A percentile compares a stretch with the other conserved stretches of the same genome.
Evolutionary conservation across 345 rosid genomes (phyloP).

Genomic region (Euphorbia lathyris): DNA sequence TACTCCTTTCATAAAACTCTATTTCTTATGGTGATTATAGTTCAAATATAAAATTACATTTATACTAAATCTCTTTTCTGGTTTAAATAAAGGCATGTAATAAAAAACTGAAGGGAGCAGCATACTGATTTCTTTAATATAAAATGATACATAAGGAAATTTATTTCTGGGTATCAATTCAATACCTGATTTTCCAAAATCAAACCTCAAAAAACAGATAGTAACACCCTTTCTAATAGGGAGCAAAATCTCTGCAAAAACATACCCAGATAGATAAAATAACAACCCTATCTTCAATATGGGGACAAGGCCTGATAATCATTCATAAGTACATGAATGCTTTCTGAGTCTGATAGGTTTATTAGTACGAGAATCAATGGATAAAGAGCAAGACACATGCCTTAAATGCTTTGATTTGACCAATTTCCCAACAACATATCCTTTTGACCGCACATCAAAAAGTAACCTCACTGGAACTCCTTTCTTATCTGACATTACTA

Average conservation of each 20-base stretch:
- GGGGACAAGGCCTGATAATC: not conserved
- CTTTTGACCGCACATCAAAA: conserved; percentile 15
- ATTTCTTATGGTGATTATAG: no score
- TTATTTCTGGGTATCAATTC: no score
- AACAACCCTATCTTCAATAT: not conserved
- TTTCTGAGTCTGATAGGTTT: not conserved
- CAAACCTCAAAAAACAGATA: no score
- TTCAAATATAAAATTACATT: no score
- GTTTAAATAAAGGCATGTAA: no score
- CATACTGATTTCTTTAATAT: not conserved
- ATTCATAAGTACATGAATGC: conserved; percentile 2
- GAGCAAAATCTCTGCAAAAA: no score
- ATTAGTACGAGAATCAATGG: not conserved
- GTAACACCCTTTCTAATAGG: not conserved
- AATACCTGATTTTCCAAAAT: no score
- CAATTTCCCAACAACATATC: conserved; percentile 24
- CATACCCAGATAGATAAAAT: no score
- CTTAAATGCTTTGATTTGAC: conserved; percentile 16
- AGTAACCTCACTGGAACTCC: conserved; percentile 14
- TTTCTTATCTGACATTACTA: not conserved
- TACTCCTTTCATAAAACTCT: no score
- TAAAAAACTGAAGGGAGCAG: no score
- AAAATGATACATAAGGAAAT: no score
- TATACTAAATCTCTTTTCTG: no score
- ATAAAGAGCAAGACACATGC: conserved; percentile 18